Evolutionary conservation across 1,284 basidiomycete genomes (phyloP), one percentile per base, ranked within the genome.

Genomic region (Leccinum variabile): DNA sequence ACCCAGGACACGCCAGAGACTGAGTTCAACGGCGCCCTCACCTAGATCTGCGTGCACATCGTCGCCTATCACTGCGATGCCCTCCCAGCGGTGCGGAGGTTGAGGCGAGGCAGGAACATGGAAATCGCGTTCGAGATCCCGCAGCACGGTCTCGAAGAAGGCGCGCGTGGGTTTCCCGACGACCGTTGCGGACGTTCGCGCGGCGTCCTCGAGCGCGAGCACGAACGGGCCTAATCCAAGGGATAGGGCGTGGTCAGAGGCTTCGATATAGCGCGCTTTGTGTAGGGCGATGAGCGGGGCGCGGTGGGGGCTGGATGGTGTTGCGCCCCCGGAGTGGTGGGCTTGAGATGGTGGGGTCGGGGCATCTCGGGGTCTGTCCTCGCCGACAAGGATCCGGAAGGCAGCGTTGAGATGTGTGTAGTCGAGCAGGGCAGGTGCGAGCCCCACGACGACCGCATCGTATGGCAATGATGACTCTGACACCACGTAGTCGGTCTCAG

Each of bases 151-250:
- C 25, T 25, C 25, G 25, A 25, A 25, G 25, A 25, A 25, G 25
- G 73, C 68, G 18, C 75, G 75, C 0, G 79, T 81, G 0, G 89
- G 89, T 70, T 91, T 92, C 3, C 90, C 90, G 6, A 91, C 81
- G 9, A 86, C 77, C 39, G 80, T 79, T 0, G 87, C 84, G 13
- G 77, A 67, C 22, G 78, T 69, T 0, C 79, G 82, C 0, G 82
- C 67, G 0, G 87, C 87, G 22, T 77, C 73, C 67, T 91, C 89
- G 6, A 92, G 78, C 0, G 86, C 87, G 1, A 77, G 70, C 5
- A 92, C 82, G 67, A 91, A 92, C 0, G 88, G 86, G 1, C 89
- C 89, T 0, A 87, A 85, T 1, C 89, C 90, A 13, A 91, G 77
- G 1, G 84, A 86, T 5, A 90, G 77, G 2, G 77, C 44, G 11